Base-by-base conservation (phyloP, 495 filamentous ascomycete genomes). In the Apiosordaria backusii region DNA sequence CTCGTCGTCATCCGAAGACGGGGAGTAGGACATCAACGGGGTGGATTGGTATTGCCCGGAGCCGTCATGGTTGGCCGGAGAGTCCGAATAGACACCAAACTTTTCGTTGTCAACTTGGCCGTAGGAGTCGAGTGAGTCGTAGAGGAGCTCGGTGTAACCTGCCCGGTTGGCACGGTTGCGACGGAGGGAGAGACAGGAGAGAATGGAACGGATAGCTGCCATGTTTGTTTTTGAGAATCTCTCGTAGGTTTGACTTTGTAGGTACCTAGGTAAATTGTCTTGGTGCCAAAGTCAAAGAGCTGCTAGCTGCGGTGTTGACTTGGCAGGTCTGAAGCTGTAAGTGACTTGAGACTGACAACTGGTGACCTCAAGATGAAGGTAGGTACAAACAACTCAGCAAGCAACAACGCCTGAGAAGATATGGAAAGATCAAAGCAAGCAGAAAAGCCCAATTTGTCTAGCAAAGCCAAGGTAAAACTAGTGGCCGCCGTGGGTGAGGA, bases 81-180 rank as follows among this genome's bases (percentile, higher is more conserved):
- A 59, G 21, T 61, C 27, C 23, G 29, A 55, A 10, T 45, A 57
- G 35, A 16, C 5, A 29, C 60, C 60, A 22, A 45, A 13, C 23
- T 63, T 35, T 22, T 29, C 60, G 61, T 45, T 55, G 40, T 25
- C 25, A 26, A 27, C 15, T n/a, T 50, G 53, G 19, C 29, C 18
- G 52, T 50, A 18, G 18, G 26, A 22, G n/a, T 40, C 55, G 21
- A 59, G 22, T 10, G 62, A 65, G 55, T 72, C 65, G 61, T 65
- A 68, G 59, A 65, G 19, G 45, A 71, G 54, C 57, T 71, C 65
- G 26, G 60, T 64, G 69, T 66, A 68, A 22, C 69, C 63, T 22
- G 60, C 60, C 4, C 50, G 26, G 35, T 45, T 45, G 23, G 24
- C 25, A 9, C 65, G 53, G 35, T 45, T 45, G 26, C 60, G 61